Evolutionary conservation across 1,139 yeast genomes (phyloP).

Genomic region (Hansenula sp.): DNA sequence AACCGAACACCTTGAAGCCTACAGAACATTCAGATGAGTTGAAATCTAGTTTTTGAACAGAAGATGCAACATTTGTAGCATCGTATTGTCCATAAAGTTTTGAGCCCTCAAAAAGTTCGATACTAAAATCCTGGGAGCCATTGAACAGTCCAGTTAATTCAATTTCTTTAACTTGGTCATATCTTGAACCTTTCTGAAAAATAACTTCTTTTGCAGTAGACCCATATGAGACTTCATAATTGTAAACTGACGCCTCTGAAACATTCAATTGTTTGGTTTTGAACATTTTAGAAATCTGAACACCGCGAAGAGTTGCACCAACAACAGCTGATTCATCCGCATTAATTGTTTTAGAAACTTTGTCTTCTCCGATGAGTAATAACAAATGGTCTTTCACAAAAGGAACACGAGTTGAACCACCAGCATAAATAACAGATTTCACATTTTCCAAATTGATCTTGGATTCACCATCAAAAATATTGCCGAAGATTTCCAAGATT

Average conservation of each 20-base stretch:
- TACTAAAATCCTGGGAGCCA: constrained; percentile 27
- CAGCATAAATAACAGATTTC: constrained; percentile 73
- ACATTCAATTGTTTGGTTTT: constrained; percentile 60
- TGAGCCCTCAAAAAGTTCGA: constrained; percentile 56
- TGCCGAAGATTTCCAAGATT: constrained; percentile 46
- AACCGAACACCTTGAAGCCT: constrained; percentile 39
- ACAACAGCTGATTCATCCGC: constrained; percentile 94
- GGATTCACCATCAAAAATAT: constrained; percentile 28
- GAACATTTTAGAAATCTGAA: constrained; percentile 56
- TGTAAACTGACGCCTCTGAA: constrained; percentile 48
- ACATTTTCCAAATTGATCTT: constrained; percentile 34
- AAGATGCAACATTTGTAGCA: constrained; percentile 11
- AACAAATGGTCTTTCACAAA: constrained; percentile 63
- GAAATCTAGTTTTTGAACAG: constrained; percentile 30
- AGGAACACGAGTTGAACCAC: constrained; percentile 93
- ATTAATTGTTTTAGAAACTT: constrained; percentile 82
- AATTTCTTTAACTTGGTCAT: constrained; percentile 29
- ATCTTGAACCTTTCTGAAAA: constrained; percentile 40
- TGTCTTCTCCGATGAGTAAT: constrained; percentile 54
- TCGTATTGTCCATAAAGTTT: constrained; percentile 35
- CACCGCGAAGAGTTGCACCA: constrained; percentile 85
- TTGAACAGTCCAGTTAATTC: constrained; percentile 31
- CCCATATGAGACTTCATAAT: constrained; percentile 37
- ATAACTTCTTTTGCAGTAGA: constrained; percentile 27
- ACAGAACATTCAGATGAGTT: constrained; percentile 42